phyloP scores from a whole-genome alignment of 1,139 yeast species.

The Blastobotrys buckinghamii region DNA sequence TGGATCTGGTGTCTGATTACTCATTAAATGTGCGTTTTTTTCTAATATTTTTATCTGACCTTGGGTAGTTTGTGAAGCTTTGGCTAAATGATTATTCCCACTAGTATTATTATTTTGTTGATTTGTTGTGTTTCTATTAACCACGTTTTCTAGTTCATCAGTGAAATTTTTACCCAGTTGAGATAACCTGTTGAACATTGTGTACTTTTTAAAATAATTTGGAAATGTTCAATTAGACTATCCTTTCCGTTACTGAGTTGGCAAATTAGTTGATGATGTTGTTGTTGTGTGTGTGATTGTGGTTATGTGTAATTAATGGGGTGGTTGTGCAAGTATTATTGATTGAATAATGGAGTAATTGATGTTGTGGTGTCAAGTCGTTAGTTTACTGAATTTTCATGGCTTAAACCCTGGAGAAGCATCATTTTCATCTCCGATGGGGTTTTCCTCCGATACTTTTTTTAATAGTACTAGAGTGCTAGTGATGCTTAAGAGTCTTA shows the following conservation, averaged over 20 bases:
- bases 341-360: too few relatives aligned
- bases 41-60: conserved; percentile 24
- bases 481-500: too few relatives aligned
- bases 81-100: background rate
- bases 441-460: too few relatives aligned
- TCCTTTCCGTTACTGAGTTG: too few relatives aligned
- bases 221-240: background rate
- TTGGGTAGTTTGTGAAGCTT: conserved; percentile 9
- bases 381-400: too few relatives aligned
- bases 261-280: background rate
- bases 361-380: too few relatives aligned
- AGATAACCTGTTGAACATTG: conserved; percentile 56
- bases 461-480: too few relatives aligned
- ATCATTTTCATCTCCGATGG: too few relatives aligned
- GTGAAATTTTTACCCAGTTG: conserved; percentile 62
- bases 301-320: background rate
- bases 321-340: too few relatives aligned
- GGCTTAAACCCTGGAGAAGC: too few relatives aligned
- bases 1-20: conserved; percentile 28
- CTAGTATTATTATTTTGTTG: background rate
- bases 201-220: background rate
- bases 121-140: conserved; percentile 13
- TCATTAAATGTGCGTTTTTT: conserved; percentile 25
- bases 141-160: conserved; percentile 44
- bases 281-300: background rate